Base-by-base conservation (phyloP, 1,139 yeast species). In the Scheffersomyces illinoinensis region DNA sequence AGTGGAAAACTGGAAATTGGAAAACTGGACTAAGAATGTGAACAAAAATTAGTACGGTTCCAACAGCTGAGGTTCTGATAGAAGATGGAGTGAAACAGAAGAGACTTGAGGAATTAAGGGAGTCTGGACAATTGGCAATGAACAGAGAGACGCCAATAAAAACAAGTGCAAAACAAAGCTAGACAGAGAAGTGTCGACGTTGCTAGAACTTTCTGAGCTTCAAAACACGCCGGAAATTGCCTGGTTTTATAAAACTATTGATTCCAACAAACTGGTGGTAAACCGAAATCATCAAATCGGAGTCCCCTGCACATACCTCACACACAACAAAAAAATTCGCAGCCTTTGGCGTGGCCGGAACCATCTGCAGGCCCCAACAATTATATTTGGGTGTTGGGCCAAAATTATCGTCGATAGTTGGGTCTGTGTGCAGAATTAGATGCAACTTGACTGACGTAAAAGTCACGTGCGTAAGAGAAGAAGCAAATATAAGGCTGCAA, bases 301-400 rank as follows among this genome's bases (percentile, higher is more conserved):
- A 48, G 26, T 48, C 51, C 24, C 51, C 51, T 48, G 51, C 51
- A 48, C 26, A 48, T 48, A 20, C 24, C 51, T n/a, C 51, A 48
- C 51, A 48, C 51, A 48, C 51, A 48, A 48, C 51, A 48, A 48
- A 48, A 48, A 12, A 48, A 48, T 53, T 54, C 56, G 56, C 56
- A 54, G 56, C 56, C 54, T 50, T 43, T n/a, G 50, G 59, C 19
- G 18, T 48, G 51, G 24, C 19, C 24, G 51, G 51, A 12, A 17
- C 26, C 12, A 21, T 24, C 51, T 48, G 51, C 51, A 48, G 51
- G 51, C 51, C 51, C 57, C 61, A 59, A 59, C 61, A 59, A 52
- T 57, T 48, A 55, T 19, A 48, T 20, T 20, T 48, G 17, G 26
- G 57, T 58, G 61, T 57, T 57, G 59, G 61, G 59, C 61, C 59